Evolutionary conservation across 768 basidiomycete genomes (phyloP).

Genomic region (Boletales sp.): DNA sequence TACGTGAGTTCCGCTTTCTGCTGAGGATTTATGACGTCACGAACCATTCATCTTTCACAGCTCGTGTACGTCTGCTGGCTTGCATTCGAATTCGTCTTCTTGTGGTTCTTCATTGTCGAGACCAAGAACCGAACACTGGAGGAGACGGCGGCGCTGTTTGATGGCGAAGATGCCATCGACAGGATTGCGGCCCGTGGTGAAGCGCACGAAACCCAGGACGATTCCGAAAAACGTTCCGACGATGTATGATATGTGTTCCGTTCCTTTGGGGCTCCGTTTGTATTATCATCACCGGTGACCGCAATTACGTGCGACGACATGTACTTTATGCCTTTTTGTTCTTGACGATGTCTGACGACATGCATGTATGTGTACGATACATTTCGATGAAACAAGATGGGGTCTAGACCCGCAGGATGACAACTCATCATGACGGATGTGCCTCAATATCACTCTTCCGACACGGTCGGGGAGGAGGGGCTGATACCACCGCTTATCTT

Average conservation of each 20-base stretch:
- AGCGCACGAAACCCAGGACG: constrained; percentile 13
- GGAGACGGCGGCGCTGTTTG: constrained; percentile 80
- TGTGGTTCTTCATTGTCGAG: constrained; percentile 67
- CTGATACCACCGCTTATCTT: too few species aligned
- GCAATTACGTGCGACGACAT: too few species aligned
- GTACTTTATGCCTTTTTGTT: too few species aligned
- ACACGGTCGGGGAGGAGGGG: too few species aligned
- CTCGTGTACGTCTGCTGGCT: constrained; percentile 74
- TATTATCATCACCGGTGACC: too few species aligned
- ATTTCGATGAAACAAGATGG: too few species aligned
- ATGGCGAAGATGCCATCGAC: constrained; percentile 54
- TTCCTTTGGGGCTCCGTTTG: not conserved
- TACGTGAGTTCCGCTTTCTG: constrained; percentile 41
- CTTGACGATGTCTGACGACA: too few species aligned
- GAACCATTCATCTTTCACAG: constrained; percentile 18
- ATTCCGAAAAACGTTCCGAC: constrained; percentile 20
- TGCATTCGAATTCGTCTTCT: constrained; percentile 58
- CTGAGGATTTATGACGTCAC: too few species aligned
- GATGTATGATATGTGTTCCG: not conserved
- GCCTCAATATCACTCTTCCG: too few species aligned
- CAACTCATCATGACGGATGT: too few species aligned
- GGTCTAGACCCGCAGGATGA: too few species aligned
- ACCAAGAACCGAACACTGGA: constrained; percentile 72
- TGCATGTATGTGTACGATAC: too few species aligned
- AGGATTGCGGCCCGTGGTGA: constrained; percentile 30